These are phyloP conservation scores for Pachyrhizus erosus DNA, from an alignment of 306 rosid species.

Conservation along the genomic window DNA sequence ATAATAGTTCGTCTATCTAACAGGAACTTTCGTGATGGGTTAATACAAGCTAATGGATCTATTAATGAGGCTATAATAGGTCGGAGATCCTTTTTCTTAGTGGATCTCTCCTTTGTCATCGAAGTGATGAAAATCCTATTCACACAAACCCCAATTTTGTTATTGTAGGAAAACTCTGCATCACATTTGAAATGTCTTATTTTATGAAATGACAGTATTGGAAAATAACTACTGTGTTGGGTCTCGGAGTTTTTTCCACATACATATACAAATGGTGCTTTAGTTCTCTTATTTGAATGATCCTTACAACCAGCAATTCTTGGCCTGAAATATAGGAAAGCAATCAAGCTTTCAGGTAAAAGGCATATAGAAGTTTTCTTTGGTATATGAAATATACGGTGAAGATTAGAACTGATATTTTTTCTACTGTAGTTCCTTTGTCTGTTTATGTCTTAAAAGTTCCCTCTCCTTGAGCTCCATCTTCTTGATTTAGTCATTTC, in stretches of 20 bases:
- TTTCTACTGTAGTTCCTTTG: not conserved
- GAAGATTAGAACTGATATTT: too few species aligned
- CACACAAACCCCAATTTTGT: too few species aligned
- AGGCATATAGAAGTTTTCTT: too few species aligned
- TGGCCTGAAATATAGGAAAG: too few species aligned
- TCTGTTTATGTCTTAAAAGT: not conserved
- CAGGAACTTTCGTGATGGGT: too few species aligned
- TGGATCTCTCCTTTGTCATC: too few species aligned
- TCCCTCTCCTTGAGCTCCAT: not conserved
- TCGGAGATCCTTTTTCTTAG: too few species aligned
- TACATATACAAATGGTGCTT: not conserved
- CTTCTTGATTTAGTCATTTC: not conserved
- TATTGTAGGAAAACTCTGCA: not conserved
- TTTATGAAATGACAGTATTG: not conserved
- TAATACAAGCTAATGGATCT: too few species aligned
- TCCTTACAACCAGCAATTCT: not conserved
- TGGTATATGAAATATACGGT: too few species aligned
- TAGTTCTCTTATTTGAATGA: not conserved
- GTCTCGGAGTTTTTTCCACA: not conserved
- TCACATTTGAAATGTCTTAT: not conserved
- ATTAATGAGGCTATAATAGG: too few species aligned
- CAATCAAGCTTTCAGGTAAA: too few species aligned
- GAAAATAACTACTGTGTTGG: not conserved
- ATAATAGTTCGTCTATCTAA: not conserved
- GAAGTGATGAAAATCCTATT: not conserved